Percentiles rank a stretch among this genome's conserved stretches.
phyloP scores from a whole-genome alignment of 2,329 filamentous ascomycete genomes.

The Colletotrichum magnum region DNA sequence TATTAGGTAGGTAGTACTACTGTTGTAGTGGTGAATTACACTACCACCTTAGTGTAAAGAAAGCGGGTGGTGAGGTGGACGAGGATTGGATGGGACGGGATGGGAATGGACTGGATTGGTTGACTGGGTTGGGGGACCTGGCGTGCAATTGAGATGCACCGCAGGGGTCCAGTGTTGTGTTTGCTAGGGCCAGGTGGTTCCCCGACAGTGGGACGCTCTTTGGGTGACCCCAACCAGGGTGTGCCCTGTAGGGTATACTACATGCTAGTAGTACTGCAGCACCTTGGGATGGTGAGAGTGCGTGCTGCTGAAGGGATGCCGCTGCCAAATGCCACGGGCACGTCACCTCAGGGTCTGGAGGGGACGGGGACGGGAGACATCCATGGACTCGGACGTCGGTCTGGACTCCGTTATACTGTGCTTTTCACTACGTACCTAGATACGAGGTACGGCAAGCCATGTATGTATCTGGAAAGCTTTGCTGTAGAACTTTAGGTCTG shows the following conservation, averaged over 20 bases:
- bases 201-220: constrained; percentile 23
- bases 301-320: constrained; percentile 3
- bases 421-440: background rate
- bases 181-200: constrained; percentile 31
- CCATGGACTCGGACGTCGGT: background rate
- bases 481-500: too few species aligned
- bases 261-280: background rate
- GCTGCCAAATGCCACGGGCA: constrained; percentile 4
- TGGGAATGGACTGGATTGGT: constrained; percentile 16
- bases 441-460: too few species aligned
- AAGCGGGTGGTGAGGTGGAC: background rate
- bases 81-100: constrained; percentile 14
- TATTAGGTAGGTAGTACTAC: background rate
- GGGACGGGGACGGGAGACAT: background rate
- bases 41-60: too few species aligned
- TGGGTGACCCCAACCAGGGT: background rate
- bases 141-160: constrained; percentile 24
- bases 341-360: background rate
- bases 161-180: constrained; percentile 36
- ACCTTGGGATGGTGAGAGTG: background rate
- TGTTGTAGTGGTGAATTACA: background rate
- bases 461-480: too few species aligned
- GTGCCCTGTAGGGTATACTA: background rate
- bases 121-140: constrained; percentile 19
- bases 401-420: background rate